A percentile compares a stretch with the other conserved stretches of the same genome.
phyloP scores from a whole-genome alignment of 139 green algal genomes.

The Tetraselmis chui region DNA sequence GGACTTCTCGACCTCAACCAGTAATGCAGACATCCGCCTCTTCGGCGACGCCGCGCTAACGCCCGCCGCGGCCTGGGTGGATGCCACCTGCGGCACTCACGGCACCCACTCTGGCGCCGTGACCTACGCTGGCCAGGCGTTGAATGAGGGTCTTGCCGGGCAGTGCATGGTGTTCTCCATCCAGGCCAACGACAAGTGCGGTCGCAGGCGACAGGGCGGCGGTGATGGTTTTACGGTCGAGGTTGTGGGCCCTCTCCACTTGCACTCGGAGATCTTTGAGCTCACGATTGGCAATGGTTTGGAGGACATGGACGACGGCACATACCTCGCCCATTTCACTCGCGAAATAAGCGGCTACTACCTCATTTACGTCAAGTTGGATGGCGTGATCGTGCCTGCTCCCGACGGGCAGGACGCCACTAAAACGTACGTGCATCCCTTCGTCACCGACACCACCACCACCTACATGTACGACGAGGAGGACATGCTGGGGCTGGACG shows the following conservation, averaged over 20 bases:
- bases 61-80: background rate
- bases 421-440: conserved; percentile 26
- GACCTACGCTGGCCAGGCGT: conserved; percentile 2
- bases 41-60: background rate
- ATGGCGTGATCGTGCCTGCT: conserved; percentile 2
- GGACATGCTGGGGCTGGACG: conserved; percentile 15
- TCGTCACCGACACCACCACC: background rate
- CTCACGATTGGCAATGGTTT: conserved; percentile 10
- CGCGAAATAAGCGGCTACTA: conserved; percentile 17
- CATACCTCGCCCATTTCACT: conserved; percentile 18
- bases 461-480: conserved; percentile 18
- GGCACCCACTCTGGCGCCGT: background rate
- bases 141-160: conserved; percentile 12
- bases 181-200: conserved; percentile 10
- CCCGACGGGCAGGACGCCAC: background rate
- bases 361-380: conserved; percentile 13
- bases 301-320: conserved; percentile 14
- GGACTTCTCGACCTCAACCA: background rate
- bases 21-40: background rate
- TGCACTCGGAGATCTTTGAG: conserved; percentile 13
- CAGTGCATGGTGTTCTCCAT: conserved; percentile 21
- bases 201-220: conserved; percentile 10
- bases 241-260: conserved; percentile 17
- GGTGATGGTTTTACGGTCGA: conserved; percentile 17
- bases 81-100: conserved; percentile 6